phyloP scores from a whole-genome alignment of 306 rosid genomes.

The Dryas drummondii region DNA sequence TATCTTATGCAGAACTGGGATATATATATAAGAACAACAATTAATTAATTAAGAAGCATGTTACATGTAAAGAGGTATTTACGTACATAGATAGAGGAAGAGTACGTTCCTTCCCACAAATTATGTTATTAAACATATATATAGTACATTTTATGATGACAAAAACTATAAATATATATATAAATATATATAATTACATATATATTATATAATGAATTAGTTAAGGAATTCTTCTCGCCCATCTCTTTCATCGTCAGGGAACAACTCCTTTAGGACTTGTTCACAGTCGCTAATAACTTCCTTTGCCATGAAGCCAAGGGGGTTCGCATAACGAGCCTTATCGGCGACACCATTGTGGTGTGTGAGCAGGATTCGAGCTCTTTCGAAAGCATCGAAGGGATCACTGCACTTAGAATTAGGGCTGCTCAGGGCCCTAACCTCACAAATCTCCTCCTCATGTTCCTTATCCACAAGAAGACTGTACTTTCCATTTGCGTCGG shows the following conservation, averaged over 20 bases:
- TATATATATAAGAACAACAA: too few relatives aligned
- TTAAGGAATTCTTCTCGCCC: not conserved
- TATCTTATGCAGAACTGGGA: too few relatives aligned
- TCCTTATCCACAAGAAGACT: slow-evolving; percentile 22
- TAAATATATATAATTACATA: too few relatives aligned
- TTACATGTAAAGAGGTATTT: too few relatives aligned
- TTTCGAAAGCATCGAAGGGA: slow-evolving; percentile 1
- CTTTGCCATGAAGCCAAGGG: slow-evolving; percentile 58
- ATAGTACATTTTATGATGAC: too few relatives aligned
- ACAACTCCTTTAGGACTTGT: slow-evolving; percentile 33
- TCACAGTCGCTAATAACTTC: slow-evolving; percentile 17
- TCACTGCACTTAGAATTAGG: not conserved
- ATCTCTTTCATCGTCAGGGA: slow-evolving; percentile 15
- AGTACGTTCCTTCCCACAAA: too few relatives aligned
- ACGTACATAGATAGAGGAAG: too few relatives aligned
- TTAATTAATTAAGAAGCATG: too few relatives aligned
- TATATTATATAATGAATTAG: not conserved
- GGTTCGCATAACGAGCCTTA: slow-evolving; percentile 34
- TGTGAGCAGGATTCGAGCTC: slow-evolving; percentile 39
- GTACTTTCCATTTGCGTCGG: slow-evolving; percentile 34
- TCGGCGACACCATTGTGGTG: slow-evolving; percentile 36
- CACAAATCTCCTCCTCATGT: slow-evolving; percentile 44
- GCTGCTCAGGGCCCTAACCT: slow-evolving; percentile 12
- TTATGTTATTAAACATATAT: too few relatives aligned
- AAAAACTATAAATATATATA: not conserved